These are phyloP conservation scores for Atalantia buxifolia DNA, from an alignment of 345 rosid species.

Conservation along the genomic window DNA sequence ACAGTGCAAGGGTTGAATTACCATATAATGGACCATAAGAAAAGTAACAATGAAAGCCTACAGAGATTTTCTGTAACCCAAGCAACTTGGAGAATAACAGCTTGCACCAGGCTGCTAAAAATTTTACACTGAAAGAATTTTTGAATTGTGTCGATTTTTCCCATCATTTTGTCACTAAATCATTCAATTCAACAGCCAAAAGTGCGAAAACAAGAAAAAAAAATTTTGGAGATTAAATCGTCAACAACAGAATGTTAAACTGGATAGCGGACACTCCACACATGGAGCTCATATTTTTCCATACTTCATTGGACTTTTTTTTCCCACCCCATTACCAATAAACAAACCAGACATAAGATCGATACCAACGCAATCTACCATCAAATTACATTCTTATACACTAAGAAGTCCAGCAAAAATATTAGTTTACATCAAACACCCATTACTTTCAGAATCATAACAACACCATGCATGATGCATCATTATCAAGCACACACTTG, in stretches of 20 bases:
- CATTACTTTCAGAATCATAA: neutral
- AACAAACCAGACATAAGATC: neutral
- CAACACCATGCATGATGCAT: neutral
- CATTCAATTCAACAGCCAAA: too few relatives aligned
- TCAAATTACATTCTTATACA: neutral
- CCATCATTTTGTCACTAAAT: neutral
- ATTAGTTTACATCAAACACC: neutral
- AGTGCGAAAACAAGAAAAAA: too few relatives aligned
- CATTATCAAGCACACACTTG: too few relatives aligned
- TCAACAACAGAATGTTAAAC: neutral
- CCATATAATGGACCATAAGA: neutral
- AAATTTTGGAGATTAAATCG: too few relatives aligned
- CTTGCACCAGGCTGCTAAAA: neutral
- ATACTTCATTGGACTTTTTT: too few relatives aligned
- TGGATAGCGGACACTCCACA: neutral
- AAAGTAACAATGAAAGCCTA: neutral
- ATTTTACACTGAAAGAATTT: neutral
- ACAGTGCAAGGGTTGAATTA: neutral
- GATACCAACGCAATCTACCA: neutral
- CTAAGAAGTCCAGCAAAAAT: neutral
- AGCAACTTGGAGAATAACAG: neutral
- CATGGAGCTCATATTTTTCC: neutral
- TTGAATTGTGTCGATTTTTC: neutral
- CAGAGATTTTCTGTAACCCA: neutral
- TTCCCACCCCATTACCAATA: too few relatives aligned